Conservation (phyloP, 225 moss, liverwort and hornwort species). For the Pseudisothecium myosuroides region DNA sequence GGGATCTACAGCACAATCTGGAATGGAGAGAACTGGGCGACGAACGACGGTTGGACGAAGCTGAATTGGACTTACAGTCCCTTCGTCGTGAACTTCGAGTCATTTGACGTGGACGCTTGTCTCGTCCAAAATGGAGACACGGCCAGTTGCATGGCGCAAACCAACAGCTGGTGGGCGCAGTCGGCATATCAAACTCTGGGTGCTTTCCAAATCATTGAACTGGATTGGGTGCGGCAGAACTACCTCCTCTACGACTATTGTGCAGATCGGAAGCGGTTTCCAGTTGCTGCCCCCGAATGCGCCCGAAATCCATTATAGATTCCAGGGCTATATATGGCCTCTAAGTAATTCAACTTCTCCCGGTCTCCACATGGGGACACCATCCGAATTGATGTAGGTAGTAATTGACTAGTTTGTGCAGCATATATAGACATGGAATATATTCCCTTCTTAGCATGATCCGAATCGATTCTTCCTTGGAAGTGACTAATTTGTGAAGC, state of each 20-base stretch:
- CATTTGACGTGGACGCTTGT: conserved; percentile 27
- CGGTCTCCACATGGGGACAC: not conserved
- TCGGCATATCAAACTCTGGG: conserved; percentile 31
- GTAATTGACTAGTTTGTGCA: not conserved
- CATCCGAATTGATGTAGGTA: not conserved
- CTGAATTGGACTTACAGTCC: conserved; percentile 41
- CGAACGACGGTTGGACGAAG: conserved; percentile 36
- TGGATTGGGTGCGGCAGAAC: conserved; percentile 32
- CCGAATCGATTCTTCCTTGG: not conserved
- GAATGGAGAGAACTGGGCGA: conserved; percentile 51
- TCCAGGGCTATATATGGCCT: not conserved
- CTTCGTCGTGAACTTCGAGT: conserved; percentile 13
- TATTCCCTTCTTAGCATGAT: not conserved
- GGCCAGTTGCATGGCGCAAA: conserved; percentile 16
- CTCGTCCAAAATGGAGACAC: conserved; percentile 8
- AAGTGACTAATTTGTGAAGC: not conserved
- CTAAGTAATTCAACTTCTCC: not conserved
- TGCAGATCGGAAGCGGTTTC: conserved; percentile 9
- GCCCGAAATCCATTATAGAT: conserved; percentile 28
- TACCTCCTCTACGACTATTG: conserved; percentile 44
- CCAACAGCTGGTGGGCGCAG: conserved; percentile 33
- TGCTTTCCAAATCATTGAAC: conserved; percentile 5
- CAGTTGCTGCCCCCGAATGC: conserved; percentile 19
- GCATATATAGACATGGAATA: not conserved
- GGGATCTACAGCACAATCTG: conserved; percentile 47